Base-by-base conservation (phyloP, 495 filamentous ascomycete species). In the Aspergillus sclerotiicarbonarius region DNA sequence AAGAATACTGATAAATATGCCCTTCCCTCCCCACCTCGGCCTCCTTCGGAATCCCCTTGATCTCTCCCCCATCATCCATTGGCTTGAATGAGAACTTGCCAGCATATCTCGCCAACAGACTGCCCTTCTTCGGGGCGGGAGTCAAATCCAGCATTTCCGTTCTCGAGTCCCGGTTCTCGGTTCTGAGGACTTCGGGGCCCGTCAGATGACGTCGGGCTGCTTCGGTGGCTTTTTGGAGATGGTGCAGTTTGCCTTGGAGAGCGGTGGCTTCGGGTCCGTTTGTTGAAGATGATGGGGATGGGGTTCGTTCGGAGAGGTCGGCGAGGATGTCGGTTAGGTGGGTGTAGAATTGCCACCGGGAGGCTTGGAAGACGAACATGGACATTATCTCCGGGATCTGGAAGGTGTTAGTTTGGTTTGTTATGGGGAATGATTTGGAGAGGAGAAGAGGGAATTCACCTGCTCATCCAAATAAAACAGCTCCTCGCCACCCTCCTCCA, bases 281-380 rank as follows among this genome's bases (percentile, higher is more conserved):
- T 5, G 58, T 53, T 18, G 72, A 59, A 6, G 66, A 29, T 19
- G n/a, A n/a, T n/a, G n/a, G n/a, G n/a, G n/a, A n/a, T n/a, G n/a
- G n/a, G n/a, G 43, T 35, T 25, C 56, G 37, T 12, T 65, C 16
- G 21, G 69, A 67, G 3, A 75, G 52, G 2, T 82, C 72, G 54
- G 91, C 81, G 55, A 89, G 81, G 18, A 80, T 71, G 37, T 81
- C 66, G 45, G 85, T 80, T n/a, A 99, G 73, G 48, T 81, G 76
- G 0, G 82, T 73, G 9, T 96, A 74, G 4, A 98, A 80, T 51
- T 90, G 85, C 62, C 89, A 83, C 32, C 92, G 84, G 0, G 92
- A 96, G 18, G 87, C 82, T 71, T 98, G 93, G 69, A 96, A 98
- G 43, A 98, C 80, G 71, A 98, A 91, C 58, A 86, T 73, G 2